phyloP scores from a whole-genome alignment of 2,329 filamentous ascomycete genomes.

The Atkinsonella texensis region DNA sequence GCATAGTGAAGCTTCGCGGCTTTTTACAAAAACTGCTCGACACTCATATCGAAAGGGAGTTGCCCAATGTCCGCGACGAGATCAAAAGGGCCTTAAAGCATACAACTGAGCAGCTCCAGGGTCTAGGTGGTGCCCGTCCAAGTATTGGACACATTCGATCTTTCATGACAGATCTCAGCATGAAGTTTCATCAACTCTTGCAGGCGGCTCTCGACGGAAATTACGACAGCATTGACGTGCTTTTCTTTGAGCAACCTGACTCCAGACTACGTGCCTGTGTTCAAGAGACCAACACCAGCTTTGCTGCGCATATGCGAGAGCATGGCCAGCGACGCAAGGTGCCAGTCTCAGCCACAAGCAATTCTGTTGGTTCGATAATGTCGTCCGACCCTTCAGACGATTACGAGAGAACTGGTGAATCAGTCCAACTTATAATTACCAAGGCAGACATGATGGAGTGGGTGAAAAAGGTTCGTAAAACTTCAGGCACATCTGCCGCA shows the following conservation, averaged over 20 bases:
- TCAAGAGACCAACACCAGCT: conserved; percentile 14
- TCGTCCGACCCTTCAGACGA: background rate
- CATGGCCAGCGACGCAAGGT: conserved; percentile 4
- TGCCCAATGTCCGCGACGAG: conserved; percentile 16
- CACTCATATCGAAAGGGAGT: conserved; percentile 17
- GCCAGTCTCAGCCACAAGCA: background rate
- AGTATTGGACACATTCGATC: conserved; percentile 10
- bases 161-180: conserved; percentile 12
- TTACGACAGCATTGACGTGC: conserved; percentile 9
- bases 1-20: conserved; percentile 9
- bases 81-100: conserved; percentile 9
- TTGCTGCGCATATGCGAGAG: conserved; percentile 9
- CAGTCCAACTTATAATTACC: conserved; percentile 4
- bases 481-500: background rate
- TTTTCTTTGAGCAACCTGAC: conserved; percentile 10
- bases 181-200: conserved; percentile 13
- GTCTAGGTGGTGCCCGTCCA: conserved; percentile 10
- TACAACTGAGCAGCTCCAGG: conserved; percentile 5
- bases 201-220: conserved; percentile 14
- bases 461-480: conserved; percentile 6
- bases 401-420: background rate
- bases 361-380: background rate
- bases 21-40: conserved; percentile 16
- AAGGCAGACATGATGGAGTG: conserved; percentile 5
- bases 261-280: conserved; percentile 15